Conservation (phyloP, 371 early-diverging fungal species). For the Syncephalastrum sp. region DNA sequence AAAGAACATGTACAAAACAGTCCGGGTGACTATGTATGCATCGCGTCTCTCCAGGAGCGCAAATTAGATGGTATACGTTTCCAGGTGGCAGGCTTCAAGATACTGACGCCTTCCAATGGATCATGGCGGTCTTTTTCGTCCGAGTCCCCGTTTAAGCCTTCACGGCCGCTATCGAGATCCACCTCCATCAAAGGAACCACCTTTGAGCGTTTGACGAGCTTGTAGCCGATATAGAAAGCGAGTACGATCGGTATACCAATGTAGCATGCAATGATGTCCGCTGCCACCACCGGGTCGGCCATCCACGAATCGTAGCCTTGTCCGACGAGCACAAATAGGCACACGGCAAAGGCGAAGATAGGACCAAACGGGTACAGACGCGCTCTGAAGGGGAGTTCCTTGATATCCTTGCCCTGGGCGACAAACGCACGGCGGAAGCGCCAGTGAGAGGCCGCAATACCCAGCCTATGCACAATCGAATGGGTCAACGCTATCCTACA, state of each 20-base stretch:
- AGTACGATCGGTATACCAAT: conserved; percentile 40
- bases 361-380: conserved; percentile 72
- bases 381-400: conserved; percentile 73
- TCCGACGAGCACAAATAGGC: conserved; percentile 59
- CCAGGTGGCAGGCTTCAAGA: conserved; percentile 40
- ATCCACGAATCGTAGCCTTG: conserved; percentile 60
- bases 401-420: conserved; percentile 65
- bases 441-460: conserved; percentile 74
- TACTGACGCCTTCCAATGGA: conserved; percentile 41
- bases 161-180: conserved; percentile 60
- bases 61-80: conserved; percentile 40
- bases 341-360: conserved; percentile 56
- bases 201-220: conserved; percentile 51
- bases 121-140: conserved; percentile 27
- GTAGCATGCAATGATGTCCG: conserved; percentile 33
- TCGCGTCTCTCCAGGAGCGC: conserved; percentile 43
- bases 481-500: background rate
- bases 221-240: conserved; percentile 49
- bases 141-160: conserved; percentile 22
- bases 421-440: conserved; percentile 81
- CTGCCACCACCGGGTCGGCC: conserved; percentile 18
- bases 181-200: conserved; percentile 56
- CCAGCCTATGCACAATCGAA: conserved; percentile 8
- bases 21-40: conserved; percentile 25
- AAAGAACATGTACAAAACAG: background rate